Conservation (phyloP, 345 rosid genomes). For the Hibiscus tridactylites region DNA sequence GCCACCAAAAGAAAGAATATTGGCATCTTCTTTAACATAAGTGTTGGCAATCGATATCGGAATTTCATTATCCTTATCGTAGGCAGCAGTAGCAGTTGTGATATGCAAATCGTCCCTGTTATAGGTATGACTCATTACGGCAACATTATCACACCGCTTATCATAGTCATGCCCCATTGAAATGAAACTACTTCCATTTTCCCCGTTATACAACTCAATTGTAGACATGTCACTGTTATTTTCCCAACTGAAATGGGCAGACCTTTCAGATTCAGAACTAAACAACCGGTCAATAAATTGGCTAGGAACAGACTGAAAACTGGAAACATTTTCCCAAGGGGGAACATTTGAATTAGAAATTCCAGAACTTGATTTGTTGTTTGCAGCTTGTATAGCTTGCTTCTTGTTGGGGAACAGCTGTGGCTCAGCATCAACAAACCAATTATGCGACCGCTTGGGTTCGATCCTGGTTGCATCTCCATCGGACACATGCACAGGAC, state of each 20-base stretch:
- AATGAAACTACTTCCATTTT: slow-evolving; percentile 35
- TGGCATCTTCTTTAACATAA: slow-evolving; percentile 46
- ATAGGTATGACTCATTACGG: slow-evolving; percentile 38
- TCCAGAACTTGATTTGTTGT: slow-evolving; percentile 25
- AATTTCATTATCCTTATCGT: slow-evolving; percentile 28
- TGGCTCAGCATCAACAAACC: slow-evolving; percentile 63
- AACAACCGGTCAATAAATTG: slow-evolving; percentile 46
- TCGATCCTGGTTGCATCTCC: slow-evolving; percentile 50
- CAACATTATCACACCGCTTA: slow-evolving; percentile 35
- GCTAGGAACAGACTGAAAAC: slow-evolving; percentile 51
- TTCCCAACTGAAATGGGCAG: slow-evolving; percentile 22
- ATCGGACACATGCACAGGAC: slow-evolving; percentile 32
- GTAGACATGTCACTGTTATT: slow-evolving; percentile 31
- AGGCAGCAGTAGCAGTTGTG: slow-evolving; percentile 23
- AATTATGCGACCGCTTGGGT: slow-evolving; percentile 58
- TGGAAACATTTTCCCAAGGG: slow-evolving; percentile 56
- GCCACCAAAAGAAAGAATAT: slow-evolving; percentile 53
- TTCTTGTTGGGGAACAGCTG: slow-evolving; percentile 72
- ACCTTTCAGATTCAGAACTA: slow-evolving; percentile 50
- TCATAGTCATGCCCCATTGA: slow-evolving; percentile 30
- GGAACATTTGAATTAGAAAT: slow-evolving; percentile 30
- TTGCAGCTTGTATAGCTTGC: slow-evolving; percentile 50
- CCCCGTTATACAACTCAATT: slow-evolving; percentile 29
- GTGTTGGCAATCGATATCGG: slow-evolving; percentile 22
- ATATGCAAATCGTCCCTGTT: slow-evolving; percentile 24